Evolutionary conservation across 2,329 filamentous ascomycete genomes (phyloP).

Genomic region (Cercospora berteroae): DNA sequence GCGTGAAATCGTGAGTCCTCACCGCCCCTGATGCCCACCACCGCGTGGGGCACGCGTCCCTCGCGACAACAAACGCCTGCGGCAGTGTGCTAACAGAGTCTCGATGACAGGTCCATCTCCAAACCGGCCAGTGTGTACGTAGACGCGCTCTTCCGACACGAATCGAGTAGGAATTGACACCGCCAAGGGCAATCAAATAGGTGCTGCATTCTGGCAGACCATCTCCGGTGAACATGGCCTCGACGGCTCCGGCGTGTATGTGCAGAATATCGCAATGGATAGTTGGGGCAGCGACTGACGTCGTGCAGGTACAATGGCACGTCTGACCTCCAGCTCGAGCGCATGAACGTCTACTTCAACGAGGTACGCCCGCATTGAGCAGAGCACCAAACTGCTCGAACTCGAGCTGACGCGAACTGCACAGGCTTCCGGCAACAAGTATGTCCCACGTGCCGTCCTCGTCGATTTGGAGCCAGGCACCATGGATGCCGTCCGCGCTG

Average conservation of each 20-base stretch:
- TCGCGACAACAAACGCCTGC: constrained; percentile 41
- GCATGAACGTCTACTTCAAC: constrained; percentile 99
- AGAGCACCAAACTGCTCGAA: constrained; percentile 12
- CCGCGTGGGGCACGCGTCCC: constrained; percentile 47
- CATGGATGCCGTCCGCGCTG: constrained; percentile 98
- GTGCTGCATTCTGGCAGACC: constrained; percentile 92
- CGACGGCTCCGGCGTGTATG: constrained; percentile 93
- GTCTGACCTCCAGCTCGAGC: constrained; percentile 98
- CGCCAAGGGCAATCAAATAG: constrained; percentile 95
- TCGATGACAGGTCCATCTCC: constrained; percentile 84
- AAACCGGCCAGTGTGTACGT: constrained; percentile 99
- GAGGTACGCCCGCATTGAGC: constrained; percentile 57
- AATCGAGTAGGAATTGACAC: constrained; percentile 22
- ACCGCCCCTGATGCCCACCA: constrained; percentile 25
- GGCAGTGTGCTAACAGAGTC: constrained; percentile 56
- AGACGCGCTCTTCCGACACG: constrained; percentile 30
- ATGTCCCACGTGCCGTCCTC: constrained; percentile 97
- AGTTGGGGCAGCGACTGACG: constrained; percentile 28
- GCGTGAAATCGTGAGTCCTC: constrained; percentile 66
- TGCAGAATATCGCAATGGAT: constrained; percentile 34
- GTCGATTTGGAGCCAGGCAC: constrained; percentile 99
- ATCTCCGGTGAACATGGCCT: constrained; percentile 79
- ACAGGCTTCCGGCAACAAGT: constrained; percentile 95
- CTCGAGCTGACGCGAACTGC: constrained; percentile 33
- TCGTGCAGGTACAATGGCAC: constrained; percentile 83